A percentile compares a stretch with the other conserved stretches of the same genome.
Evolutionary conservation across 208 protist species (phyloP).

Genomic region (Acanthamoeba culbertsoni): DNA sequence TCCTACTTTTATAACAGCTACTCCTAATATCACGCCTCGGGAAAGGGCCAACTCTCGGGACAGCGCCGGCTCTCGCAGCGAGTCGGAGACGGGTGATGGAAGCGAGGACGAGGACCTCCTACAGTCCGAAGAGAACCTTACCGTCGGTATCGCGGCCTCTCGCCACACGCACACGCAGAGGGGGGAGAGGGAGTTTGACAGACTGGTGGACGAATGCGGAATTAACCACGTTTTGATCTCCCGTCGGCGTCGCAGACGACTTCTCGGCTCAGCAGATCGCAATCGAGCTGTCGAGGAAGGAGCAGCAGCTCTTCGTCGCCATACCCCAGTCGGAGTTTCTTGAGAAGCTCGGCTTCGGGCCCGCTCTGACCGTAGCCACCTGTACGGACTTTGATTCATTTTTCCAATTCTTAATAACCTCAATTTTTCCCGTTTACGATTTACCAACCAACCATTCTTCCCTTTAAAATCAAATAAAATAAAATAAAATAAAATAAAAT

Average conservation of each 20-base stretch:
- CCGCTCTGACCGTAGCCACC: not conserved
- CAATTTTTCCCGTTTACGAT: not conserved
- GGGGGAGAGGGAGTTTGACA: no score
- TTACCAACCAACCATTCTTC: no score
- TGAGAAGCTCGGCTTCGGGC: not conserved
- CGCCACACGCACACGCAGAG: no score
- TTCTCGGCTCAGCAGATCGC: not conserved
- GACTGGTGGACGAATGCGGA: no score
- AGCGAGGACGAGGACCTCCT: not conserved
- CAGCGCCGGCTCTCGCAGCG: not conserved
- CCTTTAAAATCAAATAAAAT: no score
- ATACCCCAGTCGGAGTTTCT: not conserved
- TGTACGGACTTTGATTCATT: no score
- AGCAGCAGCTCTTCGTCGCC: not conserved
- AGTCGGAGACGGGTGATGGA: not conserved
- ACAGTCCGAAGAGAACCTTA: not conserved
- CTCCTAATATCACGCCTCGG: not conserved
- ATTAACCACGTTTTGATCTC: no score
- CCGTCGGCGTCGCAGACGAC: not conserved
- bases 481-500: no score
- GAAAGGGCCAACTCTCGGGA: not conserved
- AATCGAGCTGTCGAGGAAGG: not conserved
- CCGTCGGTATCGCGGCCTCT: not conserved
- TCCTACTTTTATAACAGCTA: no score
- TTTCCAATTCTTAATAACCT: no score